These are phyloP conservation scores for Harringtonia lauricola DNA, from an alignment of 2,329 filamentous ascomycete species.

Conservation along the genomic window DNA sequence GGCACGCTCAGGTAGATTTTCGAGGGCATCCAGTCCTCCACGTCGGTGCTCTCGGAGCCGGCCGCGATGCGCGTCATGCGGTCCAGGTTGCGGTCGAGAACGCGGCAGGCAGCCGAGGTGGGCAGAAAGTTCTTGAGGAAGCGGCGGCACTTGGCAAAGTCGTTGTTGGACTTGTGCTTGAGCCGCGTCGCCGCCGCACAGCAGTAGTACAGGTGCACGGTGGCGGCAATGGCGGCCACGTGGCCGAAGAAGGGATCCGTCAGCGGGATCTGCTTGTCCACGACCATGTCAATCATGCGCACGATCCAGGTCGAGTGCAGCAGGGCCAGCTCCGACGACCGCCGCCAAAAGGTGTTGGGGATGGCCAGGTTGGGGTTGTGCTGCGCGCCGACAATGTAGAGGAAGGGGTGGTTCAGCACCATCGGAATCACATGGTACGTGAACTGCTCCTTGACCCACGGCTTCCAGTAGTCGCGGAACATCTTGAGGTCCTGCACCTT, in stretches of 20 bases:
- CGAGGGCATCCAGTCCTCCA: too few relatives aligned
- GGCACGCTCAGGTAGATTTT: too few relatives aligned
- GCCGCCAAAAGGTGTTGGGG: conserved; percentile 41
- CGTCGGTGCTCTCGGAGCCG: too few relatives aligned
- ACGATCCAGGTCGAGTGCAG: conserved; percentile 43
- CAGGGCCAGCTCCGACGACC: conserved; percentile 38
- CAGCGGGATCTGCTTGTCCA: conserved; percentile 35
- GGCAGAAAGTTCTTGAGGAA: too few relatives aligned
- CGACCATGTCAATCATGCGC: conserved; percentile 41
- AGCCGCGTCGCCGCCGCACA: conserved; percentile 35
- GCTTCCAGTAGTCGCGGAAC: conserved; percentile 36
- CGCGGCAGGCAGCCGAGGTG: too few relatives aligned
- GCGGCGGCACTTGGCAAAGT: too few relatives aligned
- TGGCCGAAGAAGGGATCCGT: conserved; percentile 42
- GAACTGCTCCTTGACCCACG: conserved; percentile 42
- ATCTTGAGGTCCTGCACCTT: conserved; percentile 31
- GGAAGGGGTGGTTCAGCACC: conserved; percentile 40
- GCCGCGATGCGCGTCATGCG: too few relatives aligned
- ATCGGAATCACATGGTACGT: conserved; percentile 40
- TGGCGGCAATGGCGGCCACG: conserved; percentile 38
- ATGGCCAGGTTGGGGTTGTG: conserved; percentile 39
- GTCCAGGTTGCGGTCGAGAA: too few relatives aligned
- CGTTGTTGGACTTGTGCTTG: conserved; percentile 23
- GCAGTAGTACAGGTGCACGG: conserved; percentile 42
- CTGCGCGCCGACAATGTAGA: conserved; percentile 40